phyloP scores from a whole-genome alignment of 2,329 filamentous ascomycete genomes.

The Scedosporium apiospermum region DNA sequence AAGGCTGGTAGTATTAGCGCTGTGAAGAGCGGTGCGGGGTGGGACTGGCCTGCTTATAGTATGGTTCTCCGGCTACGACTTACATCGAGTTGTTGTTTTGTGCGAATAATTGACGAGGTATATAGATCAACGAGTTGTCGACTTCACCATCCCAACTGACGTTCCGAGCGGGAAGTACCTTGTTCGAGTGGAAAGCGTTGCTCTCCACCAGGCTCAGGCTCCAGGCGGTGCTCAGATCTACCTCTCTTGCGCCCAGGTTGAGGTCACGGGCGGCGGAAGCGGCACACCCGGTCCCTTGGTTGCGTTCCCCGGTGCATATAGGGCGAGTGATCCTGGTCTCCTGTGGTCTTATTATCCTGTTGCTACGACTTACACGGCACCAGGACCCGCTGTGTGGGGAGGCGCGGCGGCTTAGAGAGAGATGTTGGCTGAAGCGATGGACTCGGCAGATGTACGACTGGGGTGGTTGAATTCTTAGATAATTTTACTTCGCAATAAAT shows the following conservation, averaged over 20 bases:
- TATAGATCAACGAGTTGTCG: background rate
- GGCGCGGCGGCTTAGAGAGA: background rate
- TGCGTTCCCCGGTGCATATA: slow-evolving; percentile 23
- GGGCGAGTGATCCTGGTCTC: slow-evolving; percentile 22
- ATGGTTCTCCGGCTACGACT: background rate
- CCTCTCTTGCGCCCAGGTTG: slow-evolving; percentile 24
- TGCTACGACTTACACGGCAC: slow-evolving; percentile 20
- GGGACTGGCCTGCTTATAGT: slow-evolving; percentile 5
- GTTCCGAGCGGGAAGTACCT: slow-evolving; percentile 22
- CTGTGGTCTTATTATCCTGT: slow-evolving; percentile 25
- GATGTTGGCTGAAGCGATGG: background rate
- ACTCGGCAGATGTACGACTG: background rate
- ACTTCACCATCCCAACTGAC: slow-evolving; percentile 17
- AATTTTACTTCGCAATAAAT: background rate
- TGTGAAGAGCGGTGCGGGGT: slow-evolving; percentile 13
- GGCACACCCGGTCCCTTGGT: slow-evolving; percentile 18
- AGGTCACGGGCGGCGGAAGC: slow-evolving; percentile 20
- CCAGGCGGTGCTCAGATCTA: slow-evolving; percentile 27
- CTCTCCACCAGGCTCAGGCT: slow-evolving; percentile 21
- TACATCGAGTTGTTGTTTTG: too few species aligned
- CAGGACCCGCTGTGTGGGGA: slow-evolving; percentile 21
- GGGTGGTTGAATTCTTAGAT: background rate
- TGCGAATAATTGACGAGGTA: background rate
- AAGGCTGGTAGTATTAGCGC: slow-evolving; percentile 23
- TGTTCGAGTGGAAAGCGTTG: slow-evolving; percentile 26